Conservation (phyloP, 2,329 filamentous ascomycete species). For the Phaeophleospora eucalypticola region DNA sequence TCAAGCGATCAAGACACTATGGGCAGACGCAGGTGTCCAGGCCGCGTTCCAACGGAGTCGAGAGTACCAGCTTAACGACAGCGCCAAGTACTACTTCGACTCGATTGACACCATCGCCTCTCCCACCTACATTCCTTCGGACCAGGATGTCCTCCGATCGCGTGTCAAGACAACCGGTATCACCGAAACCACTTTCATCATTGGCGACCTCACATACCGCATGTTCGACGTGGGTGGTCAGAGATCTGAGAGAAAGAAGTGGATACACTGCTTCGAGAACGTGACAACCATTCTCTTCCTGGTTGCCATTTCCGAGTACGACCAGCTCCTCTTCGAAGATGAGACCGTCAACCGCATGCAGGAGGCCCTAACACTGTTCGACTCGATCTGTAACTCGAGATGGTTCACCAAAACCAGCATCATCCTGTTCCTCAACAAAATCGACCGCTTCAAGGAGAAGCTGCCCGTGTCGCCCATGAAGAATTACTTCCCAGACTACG, state of each 20-base stretch:
- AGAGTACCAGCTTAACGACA: slow-evolving; percentile 96
- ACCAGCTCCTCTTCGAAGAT: slow-evolving; percentile 92
- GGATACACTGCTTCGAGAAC: slow-evolving; percentile 99
- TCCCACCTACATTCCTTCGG: slow-evolving; percentile 89
- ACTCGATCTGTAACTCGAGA: slow-evolving; percentile 68
- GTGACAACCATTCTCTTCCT: slow-evolving; percentile 95
- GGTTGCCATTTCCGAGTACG: slow-evolving; percentile 95
- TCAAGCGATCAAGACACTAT: slow-evolving; percentile 84
- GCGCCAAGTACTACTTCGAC: slow-evolving; percentile 96
- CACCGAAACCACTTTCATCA: slow-evolving; percentile 93
- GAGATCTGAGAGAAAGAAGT: slow-evolving; percentile 96
- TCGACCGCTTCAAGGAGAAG: slow-evolving; percentile 72
- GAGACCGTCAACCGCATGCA: slow-evolving; percentile 77
- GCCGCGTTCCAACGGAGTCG: slow-evolving; percentile 93
- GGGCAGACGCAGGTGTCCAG: slow-evolving; percentile 89
- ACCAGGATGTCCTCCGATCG: slow-evolving; percentile 90
- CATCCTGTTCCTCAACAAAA: slow-evolving; percentile 72
- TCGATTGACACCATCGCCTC: slow-evolving; percentile 87
- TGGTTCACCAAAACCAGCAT: slow-evolving; percentile 72
- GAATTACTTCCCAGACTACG: slow-evolving; percentile 73
- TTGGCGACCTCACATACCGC: slow-evolving; percentile 87
- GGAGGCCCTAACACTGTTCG: slow-evolving; percentile 66
- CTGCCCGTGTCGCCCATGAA: slow-evolving; percentile 69
- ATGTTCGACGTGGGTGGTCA: slow-evolving; percentile 98
- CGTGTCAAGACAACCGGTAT: slow-evolving; percentile 98